These are phyloP conservation scores for Eustoma russellianum DNA, from an alignment of 257 asterid species.

Conservation along the genomic window DNA sequence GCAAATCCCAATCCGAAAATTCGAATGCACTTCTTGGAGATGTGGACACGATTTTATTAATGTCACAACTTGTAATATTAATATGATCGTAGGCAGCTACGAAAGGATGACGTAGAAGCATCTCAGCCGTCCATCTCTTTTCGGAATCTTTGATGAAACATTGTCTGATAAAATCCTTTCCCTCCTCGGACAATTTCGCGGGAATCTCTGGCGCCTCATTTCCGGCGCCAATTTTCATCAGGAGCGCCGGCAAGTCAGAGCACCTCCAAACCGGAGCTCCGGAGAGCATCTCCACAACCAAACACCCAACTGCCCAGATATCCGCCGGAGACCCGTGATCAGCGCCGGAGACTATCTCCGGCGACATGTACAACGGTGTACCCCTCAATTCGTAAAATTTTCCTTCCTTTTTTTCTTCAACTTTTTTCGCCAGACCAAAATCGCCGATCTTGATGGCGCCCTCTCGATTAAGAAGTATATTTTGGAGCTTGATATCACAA, in stretches of 20 bases:
- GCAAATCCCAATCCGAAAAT: conserved; percentile 53
- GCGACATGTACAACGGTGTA: conserved; percentile 89
- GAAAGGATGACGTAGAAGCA: conserved; percentile 75
- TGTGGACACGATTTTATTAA: conserved; percentile 2
- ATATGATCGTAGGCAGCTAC: conserved; percentile 15
- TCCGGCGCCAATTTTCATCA: conserved; percentile 60
- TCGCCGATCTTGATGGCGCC: conserved; percentile 58
- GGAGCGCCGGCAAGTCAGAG: conserved; percentile 39
- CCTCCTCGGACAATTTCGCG: conserved; percentile 38
- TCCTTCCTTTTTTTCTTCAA: conserved; percentile 8
- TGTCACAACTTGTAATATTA: conserved; percentile 10
- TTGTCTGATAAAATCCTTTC: conserved; percentile 47
- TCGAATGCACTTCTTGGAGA: conserved; percentile 80
- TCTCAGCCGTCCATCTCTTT: conserved; percentile 88
- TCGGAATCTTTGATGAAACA: conserved; percentile 56
- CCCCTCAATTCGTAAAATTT: conserved; percentile 42
- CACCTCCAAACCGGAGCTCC: conserved; percentile 55
- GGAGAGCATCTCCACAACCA: conserved; percentile 55
- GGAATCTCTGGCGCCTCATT: conserved; percentile 59
- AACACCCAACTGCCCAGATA: conserved; percentile 81
- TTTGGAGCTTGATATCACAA: conserved; percentile 82
- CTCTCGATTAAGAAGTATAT: conserved; percentile 38
- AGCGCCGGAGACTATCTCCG: conserved; percentile 66
- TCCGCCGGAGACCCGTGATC: conserved; percentile 64
- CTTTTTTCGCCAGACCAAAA: conserved; percentile 70